Base-by-base conservation (phyloP, 108 stramenopile genomes). In the Tribonema minus region DNA sequence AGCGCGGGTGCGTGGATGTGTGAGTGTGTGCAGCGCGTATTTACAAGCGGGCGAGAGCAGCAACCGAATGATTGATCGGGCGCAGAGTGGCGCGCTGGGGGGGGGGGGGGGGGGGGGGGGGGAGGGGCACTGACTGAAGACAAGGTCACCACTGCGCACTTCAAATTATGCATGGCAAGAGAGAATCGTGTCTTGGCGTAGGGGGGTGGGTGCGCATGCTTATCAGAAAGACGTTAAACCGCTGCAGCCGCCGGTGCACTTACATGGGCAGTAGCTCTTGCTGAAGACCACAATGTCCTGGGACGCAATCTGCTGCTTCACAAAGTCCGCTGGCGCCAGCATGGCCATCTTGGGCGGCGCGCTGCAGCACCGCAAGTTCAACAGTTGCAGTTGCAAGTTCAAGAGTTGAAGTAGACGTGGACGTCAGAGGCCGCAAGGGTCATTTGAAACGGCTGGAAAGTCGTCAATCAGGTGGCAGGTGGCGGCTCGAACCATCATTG, bases 181-280 rank as follows among this genome's bases (percentile, higher is more conserved):
- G 12, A 0, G 0, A 25, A 15, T 64, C n/a, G 15, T 15, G 31
- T 2, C n/a, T 29, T 29, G 61, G 7, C n/a, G 4, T 1, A 25
- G 59, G 27, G 2, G 15, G 2, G 30, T 15, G 62, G 31, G n/a
- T 20, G 62, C 3, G 12, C 30, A 26, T 64, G 2, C 26, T 20
- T 2, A 2, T 32, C 0, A n/a, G 4, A 65, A n/a, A 37, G 4
- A 28, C 1, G 38, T 30, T 2, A 2, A 68, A 58, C 2, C 9
- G 28, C 3, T 38, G 29, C 6, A 2, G 5, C 36, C 30, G 15
- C 29, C 5, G 6, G 1, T 6, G 33, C 36, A 69, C 72, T 80
- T 38, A 82, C 71, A n/a, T n/a, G 81, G 81, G 78, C 81, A 82
- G 71, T 82, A 82, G 29, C 78, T 71, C 78, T 82, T 82, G 35